A percentile compares a stretch with the other conserved stretches of the same genome.
Evolutionary conservation across 2,329 filamentous ascomycete genomes (phyloP).

Genomic region (Verticillium tricorpus): DNA sequence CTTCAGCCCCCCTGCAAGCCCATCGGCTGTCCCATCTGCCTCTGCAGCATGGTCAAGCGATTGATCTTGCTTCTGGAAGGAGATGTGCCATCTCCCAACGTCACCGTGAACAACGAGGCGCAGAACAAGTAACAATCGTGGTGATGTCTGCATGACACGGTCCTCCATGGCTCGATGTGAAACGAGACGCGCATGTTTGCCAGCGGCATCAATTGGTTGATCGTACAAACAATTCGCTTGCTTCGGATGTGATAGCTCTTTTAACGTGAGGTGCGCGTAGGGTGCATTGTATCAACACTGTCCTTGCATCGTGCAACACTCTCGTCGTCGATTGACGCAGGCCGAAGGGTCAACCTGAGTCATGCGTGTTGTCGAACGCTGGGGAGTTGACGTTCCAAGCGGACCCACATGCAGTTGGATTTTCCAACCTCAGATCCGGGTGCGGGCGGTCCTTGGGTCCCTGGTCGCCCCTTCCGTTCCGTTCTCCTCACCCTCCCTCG

Average conservation of each 20-base stretch:
- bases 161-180: neutral
- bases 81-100: too few species aligned
- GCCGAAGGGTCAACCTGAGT: neutral
- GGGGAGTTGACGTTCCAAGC: conserved; percentile 10
- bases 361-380: neutral
- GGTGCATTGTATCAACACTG: too few species aligned
- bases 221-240: neutral
- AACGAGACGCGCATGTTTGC: neutral
- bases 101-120: too few species aligned
- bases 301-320: neutral
- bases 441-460: conserved; percentile 4
- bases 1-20: neutral
- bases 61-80: too few species aligned
- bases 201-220: neutral
- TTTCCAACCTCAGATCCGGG: conserved; percentile 15
- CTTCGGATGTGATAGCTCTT: neutral
- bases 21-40: too few species aligned
- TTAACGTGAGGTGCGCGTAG: neutral
- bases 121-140: neutral
- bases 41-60: too few species aligned
- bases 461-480: conserved; percentile 13
- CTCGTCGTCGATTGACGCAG: neutral
- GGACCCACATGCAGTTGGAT: conserved; percentile 16
- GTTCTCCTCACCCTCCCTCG: conserved; percentile 2
- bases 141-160: neutral